These are phyloP conservation scores for Pythium pyrilobum DNA, from an alignment of 352 stramenopile species.

Conservation along the genomic window DNA sequence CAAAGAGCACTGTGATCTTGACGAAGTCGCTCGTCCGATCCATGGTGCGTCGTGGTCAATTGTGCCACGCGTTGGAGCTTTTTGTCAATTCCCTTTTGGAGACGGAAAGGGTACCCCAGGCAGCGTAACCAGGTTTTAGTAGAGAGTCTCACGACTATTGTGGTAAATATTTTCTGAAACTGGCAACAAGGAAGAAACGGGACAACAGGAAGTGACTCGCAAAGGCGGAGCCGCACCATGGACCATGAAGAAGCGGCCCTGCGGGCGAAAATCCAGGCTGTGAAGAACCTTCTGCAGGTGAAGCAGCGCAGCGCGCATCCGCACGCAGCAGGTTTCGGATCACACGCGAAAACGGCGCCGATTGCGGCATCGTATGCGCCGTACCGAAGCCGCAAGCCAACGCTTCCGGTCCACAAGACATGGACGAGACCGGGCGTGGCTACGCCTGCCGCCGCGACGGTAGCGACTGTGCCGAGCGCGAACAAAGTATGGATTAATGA, in stretches of 20 bases:
- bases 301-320: conserved; percentile 13
- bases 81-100: neutral
- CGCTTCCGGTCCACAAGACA: conserved; percentile 29
- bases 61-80: conserved; percentile 8
- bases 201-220: neutral
- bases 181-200: neutral
- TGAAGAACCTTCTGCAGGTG: conserved; percentile 71
- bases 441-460: neutral
- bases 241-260: conserved; percentile 55
- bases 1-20: conserved; percentile 79
- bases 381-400: conserved; percentile 1
- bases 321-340: neutral
- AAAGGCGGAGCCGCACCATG: too few species aligned
- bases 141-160: neutral
- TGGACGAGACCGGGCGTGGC: conserved; percentile 30
- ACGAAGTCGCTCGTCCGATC: conserved; percentile 84
- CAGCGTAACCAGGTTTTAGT: conserved; percentile 7
- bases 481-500: conserved; percentile 59
- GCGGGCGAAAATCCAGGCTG: conserved; percentile 77
- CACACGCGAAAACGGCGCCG: neutral
- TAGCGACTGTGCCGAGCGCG: conserved; percentile 17
- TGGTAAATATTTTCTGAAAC: conserved; percentile 11
- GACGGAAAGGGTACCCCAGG: too few species aligned
- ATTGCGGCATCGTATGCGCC: neutral
- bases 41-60: conserved; percentile 18